A percentile compares a stretch with the other conserved stretches of the same genome.
Conservation (phyloP, 805 yeast species). For the Saccharomycopsis olivae region DNA sequence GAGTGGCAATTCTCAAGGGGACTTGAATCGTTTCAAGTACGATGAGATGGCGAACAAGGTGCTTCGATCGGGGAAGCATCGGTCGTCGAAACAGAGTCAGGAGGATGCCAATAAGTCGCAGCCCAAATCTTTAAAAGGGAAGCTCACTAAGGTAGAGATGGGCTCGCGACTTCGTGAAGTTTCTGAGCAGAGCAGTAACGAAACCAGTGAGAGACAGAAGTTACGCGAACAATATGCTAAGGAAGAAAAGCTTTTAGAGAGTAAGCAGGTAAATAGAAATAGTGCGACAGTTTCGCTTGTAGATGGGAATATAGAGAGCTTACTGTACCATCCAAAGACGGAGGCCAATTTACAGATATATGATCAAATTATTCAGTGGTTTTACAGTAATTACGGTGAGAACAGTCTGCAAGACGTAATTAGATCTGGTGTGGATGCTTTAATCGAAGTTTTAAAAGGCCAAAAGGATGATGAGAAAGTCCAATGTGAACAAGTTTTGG, state of each 20-base stretch:
- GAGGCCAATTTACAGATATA: constrained; percentile 40
- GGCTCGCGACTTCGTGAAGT: constrained; percentile 37
- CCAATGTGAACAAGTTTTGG: constrained; percentile 21
- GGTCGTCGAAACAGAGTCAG: constrained; percentile 32
- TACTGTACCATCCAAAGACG: constrained; percentile 55
- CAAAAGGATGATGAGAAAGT: constrained; percentile 33
- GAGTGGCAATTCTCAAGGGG: too few species aligned
- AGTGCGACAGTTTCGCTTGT: constrained; percentile 25
- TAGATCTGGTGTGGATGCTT: constrained; percentile 59
- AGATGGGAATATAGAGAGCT: constrained; percentile 31
- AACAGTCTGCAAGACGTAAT: constrained; percentile 54
- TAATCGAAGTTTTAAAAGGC: constrained; percentile 44
- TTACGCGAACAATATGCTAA: constrained; percentile 19
- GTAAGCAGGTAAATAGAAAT: not conserved
- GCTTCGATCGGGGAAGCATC: constrained; percentile 44
- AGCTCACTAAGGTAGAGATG: constrained; percentile 57
- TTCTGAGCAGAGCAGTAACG: constrained; percentile 18
- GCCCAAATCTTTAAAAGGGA: constrained; percentile 68
- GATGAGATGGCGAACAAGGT: constrained; percentile 76
- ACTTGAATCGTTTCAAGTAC: constrained; percentile 33
- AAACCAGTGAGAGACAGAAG: constrained; percentile 19
- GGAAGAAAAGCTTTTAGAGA: constrained; percentile 15
- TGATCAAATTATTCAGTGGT: constrained; percentile 26
- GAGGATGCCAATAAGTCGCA: constrained; percentile 44
- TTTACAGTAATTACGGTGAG: constrained; percentile 30